Conservation (phyloP, 164 flowering plant genomes). For the Echeveria elegans region DNA sequence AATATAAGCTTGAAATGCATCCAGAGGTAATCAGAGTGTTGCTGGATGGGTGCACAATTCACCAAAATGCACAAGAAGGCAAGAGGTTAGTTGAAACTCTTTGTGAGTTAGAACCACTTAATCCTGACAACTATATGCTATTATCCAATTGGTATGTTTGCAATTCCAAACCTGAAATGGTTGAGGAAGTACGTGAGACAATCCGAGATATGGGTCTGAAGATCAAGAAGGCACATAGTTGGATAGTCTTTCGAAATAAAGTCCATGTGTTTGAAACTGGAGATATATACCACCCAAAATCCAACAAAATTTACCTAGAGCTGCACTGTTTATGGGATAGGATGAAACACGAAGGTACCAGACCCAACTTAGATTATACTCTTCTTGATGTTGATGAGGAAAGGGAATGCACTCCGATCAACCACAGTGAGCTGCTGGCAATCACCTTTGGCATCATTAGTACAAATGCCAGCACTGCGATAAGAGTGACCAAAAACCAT, state of each 20-base stretch:
- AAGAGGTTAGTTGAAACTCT: conserved; percentile 41
- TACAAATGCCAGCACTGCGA: conserved; percentile 22
- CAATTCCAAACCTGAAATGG: conserved; percentile 36
- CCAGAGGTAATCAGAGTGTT: conserved; percentile 42
- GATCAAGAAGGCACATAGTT: conserved; percentile 48
- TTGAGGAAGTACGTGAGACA: conserved; percentile 20
- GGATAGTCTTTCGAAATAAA: conserved; percentile 57
- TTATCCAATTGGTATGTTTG: conserved; percentile 49
- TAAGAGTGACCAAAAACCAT: conserved; percentile 52
- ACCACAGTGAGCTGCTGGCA: conserved; percentile 73
- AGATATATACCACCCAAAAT: conserved; percentile 63
- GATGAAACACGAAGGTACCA: conserved; percentile 28
- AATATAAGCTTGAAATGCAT: conserved; percentile 20
- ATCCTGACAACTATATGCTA: conserved; percentile 51
- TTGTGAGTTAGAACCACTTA: conserved; percentile 47
- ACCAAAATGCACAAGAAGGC: conserved; percentile 24
- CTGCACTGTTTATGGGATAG: conserved; percentile 35
- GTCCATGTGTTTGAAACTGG: conserved; percentile 70
- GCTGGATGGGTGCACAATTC: conserved; percentile 53
- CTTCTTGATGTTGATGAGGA: conserved; percentile 71
- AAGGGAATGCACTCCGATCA: conserved; percentile 45
- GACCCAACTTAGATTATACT: conserved; percentile 28
- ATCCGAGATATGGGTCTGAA: conserved; percentile 52
- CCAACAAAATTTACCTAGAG: conserved; percentile 45
- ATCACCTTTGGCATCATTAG: conserved; percentile 57